These are phyloP conservation scores for Penicillium roqueforti DNA, from an alignment of 495 filamentous ascomycete species.

Conservation along the genomic window DNA sequence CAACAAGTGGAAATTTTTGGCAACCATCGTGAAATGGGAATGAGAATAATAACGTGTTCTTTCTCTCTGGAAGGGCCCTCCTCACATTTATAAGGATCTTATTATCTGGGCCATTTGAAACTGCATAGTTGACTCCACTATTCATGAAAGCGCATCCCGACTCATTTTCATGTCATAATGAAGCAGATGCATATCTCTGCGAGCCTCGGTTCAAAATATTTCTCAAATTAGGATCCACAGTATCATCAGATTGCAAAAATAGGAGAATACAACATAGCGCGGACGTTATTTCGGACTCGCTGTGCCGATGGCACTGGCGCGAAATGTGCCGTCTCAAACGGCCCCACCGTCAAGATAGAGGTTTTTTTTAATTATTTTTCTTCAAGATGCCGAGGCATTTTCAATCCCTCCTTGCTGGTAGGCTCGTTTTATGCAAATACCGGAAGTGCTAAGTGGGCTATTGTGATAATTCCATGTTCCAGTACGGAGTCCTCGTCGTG, in stretches of 20 bases:
- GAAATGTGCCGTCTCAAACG: background rate
- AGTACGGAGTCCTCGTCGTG: background rate
- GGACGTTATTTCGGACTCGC: background rate
- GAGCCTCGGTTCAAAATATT: constrained; percentile 17
- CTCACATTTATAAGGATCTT: constrained; percentile 10
- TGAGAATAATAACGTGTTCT: background rate
- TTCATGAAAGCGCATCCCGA: background rate
- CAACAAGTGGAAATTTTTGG: constrained; percentile 40
- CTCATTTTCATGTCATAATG: background rate
- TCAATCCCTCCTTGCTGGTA: background rate
- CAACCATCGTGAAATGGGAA: constrained; percentile 23
- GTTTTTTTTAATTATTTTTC: background rate
- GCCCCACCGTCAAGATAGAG: background rate
- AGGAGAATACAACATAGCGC: background rate
- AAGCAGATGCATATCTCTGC: background rate
- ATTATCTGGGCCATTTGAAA: background rate
- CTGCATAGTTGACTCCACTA: constrained; percentile 3
- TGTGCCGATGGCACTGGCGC: background rate
- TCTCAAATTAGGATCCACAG: constrained; percentile 9
- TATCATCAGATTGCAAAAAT: background rate
- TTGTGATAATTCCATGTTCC: background rate
- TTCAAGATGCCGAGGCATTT: constrained; percentile 1
- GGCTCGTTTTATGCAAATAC: constrained; percentile 1
- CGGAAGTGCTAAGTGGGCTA: background rate
- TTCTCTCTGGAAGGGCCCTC: background rate